Conservation (phyloP, 768 basidiomycete genomes). For the Boletus rex-veris region DNA sequence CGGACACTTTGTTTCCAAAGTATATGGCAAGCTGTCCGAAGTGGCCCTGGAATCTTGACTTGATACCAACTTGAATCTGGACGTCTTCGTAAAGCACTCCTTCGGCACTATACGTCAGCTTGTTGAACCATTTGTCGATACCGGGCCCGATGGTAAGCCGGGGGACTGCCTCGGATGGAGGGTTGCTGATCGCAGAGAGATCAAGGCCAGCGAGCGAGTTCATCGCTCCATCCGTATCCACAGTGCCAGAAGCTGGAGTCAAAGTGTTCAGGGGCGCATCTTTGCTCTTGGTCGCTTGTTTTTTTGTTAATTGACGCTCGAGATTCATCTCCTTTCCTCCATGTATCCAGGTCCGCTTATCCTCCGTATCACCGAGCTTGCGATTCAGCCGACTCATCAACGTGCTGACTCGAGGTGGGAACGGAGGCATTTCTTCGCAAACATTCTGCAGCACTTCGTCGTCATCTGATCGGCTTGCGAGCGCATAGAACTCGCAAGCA, state of each 20-base stretch:
- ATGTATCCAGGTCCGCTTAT: slow-evolving; percentile 93
- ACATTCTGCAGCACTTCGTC: slow-evolving; percentile 92
- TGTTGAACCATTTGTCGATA: slow-evolving; percentile 87
- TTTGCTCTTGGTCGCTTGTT: slow-evolving; percentile 40
- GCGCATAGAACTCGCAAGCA: slow-evolving; percentile 94
- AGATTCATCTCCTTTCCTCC: slow-evolving; percentile 91
- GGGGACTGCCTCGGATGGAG: slow-evolving; percentile 31
- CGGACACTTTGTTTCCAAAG: slow-evolving; percentile 91
- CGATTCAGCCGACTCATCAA: slow-evolving; percentile 82
- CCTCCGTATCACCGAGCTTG: slow-evolving; percentile 89
- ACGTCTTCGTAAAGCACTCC: slow-evolving; percentile 95
- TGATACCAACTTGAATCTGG: slow-evolving; percentile 93
- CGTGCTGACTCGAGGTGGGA: slow-evolving; percentile 92
- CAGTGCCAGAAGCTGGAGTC: slow-evolving; percentile 34
- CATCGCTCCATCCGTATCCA: slow-evolving; percentile 55
- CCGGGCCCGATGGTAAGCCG: slow-evolving; percentile 65
- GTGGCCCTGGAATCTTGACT: slow-evolving; percentile 94
- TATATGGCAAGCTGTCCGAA: slow-evolving; percentile 92
- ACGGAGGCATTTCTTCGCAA: slow-evolving; percentile 99
- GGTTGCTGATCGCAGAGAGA: slow-evolving; percentile 37
- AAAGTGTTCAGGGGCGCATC: slow-evolving; percentile 35
- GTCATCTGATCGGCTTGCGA: slow-evolving; percentile 81
- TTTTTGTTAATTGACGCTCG: slow-evolving; percentile 63
- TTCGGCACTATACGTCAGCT: slow-evolving; percentile 72
- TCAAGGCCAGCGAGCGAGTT: slow-evolving; percentile 82